Conservation (phyloP, 1,139 yeast species). For the Suhomyces anneliseae region DNA sequence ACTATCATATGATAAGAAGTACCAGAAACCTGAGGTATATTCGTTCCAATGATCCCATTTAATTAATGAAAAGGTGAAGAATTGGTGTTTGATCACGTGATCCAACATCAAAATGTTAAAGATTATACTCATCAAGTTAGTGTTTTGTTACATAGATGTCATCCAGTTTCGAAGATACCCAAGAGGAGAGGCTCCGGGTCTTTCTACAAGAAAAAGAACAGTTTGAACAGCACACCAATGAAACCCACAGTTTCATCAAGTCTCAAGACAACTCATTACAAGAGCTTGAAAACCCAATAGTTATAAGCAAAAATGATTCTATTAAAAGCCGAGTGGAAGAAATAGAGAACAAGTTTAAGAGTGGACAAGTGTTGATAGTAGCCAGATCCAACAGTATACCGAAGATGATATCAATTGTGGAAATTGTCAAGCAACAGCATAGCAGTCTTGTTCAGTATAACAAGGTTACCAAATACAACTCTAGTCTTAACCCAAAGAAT, state of each 20-base stretch:
- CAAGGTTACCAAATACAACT: constrained; percentile 11
- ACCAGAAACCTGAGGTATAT: too few relatives aligned
- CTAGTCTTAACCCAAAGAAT: constrained; percentile 10
- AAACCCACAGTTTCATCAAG: background rate
- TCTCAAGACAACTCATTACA: background rate
- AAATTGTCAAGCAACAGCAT: constrained; percentile 23
- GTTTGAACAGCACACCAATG: constrained; percentile 1
- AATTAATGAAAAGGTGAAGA: too few relatives aligned
- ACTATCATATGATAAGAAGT: too few relatives aligned
- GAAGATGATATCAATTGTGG: constrained; percentile 28
- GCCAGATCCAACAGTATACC: constrained; percentile 22
- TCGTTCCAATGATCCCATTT: too few relatives aligned
- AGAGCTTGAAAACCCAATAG: constrained; percentile 9
- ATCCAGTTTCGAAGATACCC: background rate
- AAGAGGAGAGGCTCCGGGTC: constrained; percentile 2
- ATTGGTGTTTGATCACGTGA: too few relatives aligned
- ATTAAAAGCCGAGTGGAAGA: constrained; percentile 23
- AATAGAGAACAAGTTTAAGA: constrained; percentile 12
- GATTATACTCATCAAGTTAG: too few relatives aligned
- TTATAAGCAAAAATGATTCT: constrained; percentile 28
- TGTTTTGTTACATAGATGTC: background rate
- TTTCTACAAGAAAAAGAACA: constrained; percentile 4
- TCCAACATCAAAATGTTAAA: too few relatives aligned
- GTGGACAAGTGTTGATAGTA: constrained; percentile 15
- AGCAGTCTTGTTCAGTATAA: constrained; percentile 13